A percentile compares a stretch with the other conserved stretches of the same genome.
phyloP scores from a whole-genome alignment of 306 rosid genomes.

The Malus fusca region DNA sequence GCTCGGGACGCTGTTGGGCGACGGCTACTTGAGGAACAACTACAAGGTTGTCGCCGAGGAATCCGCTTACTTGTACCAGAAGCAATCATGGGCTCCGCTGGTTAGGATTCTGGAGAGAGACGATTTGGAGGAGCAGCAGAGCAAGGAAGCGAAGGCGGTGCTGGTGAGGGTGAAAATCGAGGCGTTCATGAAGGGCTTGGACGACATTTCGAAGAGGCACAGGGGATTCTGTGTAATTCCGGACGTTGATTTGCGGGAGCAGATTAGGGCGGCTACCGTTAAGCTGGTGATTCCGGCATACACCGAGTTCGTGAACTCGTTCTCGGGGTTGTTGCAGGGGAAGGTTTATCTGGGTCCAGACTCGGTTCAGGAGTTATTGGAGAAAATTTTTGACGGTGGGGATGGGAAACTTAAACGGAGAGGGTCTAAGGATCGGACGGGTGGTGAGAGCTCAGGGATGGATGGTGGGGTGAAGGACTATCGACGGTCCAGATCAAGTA shows the following conservation, averaged over 20 bases:
- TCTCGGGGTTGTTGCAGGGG: conserved; percentile 37
- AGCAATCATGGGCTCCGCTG: conserved; percentile 57
- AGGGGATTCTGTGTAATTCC: conserved; percentile 46
- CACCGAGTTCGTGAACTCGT: conserved; percentile 42
- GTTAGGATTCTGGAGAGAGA: conserved; percentile 45
- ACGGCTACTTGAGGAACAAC: conserved; percentile 37
- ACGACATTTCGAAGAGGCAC: conserved; percentile 49
- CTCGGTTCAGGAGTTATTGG: conserved; percentile 37
- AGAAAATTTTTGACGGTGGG: conserved; percentile 34
- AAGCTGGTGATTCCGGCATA: conserved; percentile 49
- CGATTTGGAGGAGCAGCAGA: conserved; percentile 26
- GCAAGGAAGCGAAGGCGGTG: conserved; percentile 32
- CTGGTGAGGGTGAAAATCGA: conserved; percentile 43
- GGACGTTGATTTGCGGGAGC: conserved; percentile 63
- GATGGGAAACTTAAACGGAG: conserved; percentile 32
- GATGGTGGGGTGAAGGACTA: conserved; percentile 27
- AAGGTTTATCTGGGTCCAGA: conserved; percentile 43
- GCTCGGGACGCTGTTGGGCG: conserved; percentile 63
- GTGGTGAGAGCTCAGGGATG: conserved; percentile 16
- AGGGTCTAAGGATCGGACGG: conserved; percentile 35
- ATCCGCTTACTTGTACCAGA: conserved; percentile 71
- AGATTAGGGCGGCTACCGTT: conserved; percentile 52
- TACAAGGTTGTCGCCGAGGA: conserved; percentile 66
- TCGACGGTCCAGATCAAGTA: conserved; percentile 25
- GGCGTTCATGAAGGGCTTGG: conserved; percentile 46